phyloP scores from a whole-genome alignment of 805 yeast species.

The Suhomyces vadensis region DNA sequence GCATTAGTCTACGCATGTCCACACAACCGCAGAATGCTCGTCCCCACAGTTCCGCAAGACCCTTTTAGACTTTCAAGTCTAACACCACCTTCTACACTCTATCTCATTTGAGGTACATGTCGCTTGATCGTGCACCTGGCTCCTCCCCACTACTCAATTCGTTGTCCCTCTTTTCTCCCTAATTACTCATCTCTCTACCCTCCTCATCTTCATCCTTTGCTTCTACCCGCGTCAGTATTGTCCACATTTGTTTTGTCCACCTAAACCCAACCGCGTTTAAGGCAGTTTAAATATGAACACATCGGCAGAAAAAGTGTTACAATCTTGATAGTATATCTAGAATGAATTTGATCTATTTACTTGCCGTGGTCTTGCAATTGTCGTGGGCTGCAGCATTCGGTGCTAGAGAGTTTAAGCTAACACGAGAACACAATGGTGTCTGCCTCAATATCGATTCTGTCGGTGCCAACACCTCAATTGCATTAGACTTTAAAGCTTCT shows the following conservation, averaged over 20 bases:
- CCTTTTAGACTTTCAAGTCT: too few relatives aligned
- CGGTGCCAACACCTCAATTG: constrained; percentile 6
- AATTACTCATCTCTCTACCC: too few relatives aligned
- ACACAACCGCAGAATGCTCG: too few relatives aligned
- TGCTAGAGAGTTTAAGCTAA: constrained; percentile 8
- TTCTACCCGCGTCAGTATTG: background rate
- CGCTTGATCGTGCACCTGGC: too few relatives aligned
- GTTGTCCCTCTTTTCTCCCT: too few relatives aligned
- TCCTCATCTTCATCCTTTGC: background rate
- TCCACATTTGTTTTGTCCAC: background rate
- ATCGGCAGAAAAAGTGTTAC: background rate
- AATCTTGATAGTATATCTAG: background rate
- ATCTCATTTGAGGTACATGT: too few relatives aligned
- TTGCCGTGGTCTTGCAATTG: background rate
- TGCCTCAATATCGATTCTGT: constrained; percentile 12
- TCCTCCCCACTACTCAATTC: too few relatives aligned
- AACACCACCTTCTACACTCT: too few relatives aligned
- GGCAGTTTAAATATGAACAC: background rate
- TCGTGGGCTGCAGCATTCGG: constrained; percentile 4
- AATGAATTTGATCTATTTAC: background rate
- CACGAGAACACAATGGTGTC: constrained; percentile 11
- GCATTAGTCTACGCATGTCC: too few relatives aligned
- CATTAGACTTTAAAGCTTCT: constrained; percentile 8
- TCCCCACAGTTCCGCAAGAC: too few relatives aligned
- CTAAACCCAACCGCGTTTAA: background rate